A percentile compares a stretch with the other conserved stretches of the same genome.
Conservation (phyloP, 345 rosid genomes). For the Hibiscus syriacus region DNA sequence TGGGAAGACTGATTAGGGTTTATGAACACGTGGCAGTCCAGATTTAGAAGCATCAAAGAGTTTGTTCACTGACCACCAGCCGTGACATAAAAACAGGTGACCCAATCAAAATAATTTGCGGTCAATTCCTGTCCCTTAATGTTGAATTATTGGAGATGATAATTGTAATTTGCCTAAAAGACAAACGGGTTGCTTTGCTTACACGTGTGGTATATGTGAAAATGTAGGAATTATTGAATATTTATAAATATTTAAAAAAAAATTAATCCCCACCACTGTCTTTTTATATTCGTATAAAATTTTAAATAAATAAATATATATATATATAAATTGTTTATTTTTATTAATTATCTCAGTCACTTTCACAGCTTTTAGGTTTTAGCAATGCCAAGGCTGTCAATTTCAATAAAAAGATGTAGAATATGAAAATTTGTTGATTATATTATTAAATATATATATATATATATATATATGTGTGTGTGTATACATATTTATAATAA, state of each 20-base stretch:
- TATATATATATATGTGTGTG: no score
- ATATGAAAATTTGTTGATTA: constrained; percentile 6
- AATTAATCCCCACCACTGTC: not conserved
- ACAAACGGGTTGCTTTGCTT: constrained; percentile 12
- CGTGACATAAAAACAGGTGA: constrained; percentile 6
- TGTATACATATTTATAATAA: no score
- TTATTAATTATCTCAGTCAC: constrained; percentile 17
- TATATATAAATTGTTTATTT: no score
- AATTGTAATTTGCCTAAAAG: constrained; percentile 1
- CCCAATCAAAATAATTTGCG: constrained; percentile 1
- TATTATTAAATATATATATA: no score
- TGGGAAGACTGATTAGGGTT: not conserved
- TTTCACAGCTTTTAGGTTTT: constrained; percentile 21
- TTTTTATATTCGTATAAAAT: no score
- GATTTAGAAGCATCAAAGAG: not conserved
- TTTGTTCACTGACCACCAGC: not conserved
- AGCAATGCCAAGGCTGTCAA: constrained; percentile 25
- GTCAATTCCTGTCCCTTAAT: constrained; percentile 17
- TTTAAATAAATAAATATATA: no score
- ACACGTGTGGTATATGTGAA: constrained; percentile 8
- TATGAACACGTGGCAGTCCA: not conserved
- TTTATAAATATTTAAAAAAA: not conserved
- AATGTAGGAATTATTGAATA: not conserved
- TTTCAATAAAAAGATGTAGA: constrained; percentile 18
- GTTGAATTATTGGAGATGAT: constrained; percentile 13